Percentiles rank a stretch among this genome's conserved stretches.
phyloP scores from a whole-genome alignment of 371 early-diverging fungal genomes.

The Mortierella sp. region DNA sequence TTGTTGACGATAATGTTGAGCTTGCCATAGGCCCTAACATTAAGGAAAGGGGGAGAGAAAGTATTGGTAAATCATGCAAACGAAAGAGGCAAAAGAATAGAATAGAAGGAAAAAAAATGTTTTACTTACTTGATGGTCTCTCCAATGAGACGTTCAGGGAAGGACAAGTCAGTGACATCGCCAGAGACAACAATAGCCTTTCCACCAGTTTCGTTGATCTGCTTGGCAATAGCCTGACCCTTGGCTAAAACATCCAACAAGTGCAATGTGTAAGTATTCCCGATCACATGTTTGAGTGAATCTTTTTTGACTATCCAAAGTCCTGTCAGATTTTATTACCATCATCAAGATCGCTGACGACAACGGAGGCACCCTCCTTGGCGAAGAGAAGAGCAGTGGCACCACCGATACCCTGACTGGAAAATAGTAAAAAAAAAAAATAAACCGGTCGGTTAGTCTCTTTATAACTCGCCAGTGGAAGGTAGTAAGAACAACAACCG shows the following conservation, averaged over 20 bases:
- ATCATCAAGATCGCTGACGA: conserved; percentile 78
- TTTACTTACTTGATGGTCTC: conserved; percentile 66
- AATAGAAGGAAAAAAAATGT: not conserved
- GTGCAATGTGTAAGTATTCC: too few relatives aligned
- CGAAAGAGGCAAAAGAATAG: not conserved
- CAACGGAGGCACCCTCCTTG: conserved; percentile 83
- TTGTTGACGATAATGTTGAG: conserved; percentile 82
- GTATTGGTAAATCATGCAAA: not conserved
- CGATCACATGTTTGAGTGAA: too few relatives aligned
- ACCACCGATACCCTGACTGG: conserved; percentile 84
- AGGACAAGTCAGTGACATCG: conserved; percentile 65
- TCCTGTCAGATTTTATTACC: conserved; percentile 16
- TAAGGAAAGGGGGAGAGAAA: not conserved
- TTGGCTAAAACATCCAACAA: conserved; percentile 47
- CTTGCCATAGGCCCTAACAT: conserved; percentile 69
- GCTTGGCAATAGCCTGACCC: conserved; percentile 70
- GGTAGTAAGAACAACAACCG: not conserved
- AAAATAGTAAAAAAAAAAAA: not conserved
- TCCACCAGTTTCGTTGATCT: conserved; percentile 69
- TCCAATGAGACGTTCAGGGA: conserved; percentile 71
- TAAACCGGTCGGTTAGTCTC: not conserved
- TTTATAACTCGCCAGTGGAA: not conserved
- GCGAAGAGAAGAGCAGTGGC: conserved; percentile 81
- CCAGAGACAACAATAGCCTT: conserved; percentile 73
- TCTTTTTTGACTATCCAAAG: too few relatives aligned